These are phyloP conservation scores for apple (Malus domestica) DNA, from an alignment of 306 rosid species.

Conservation along the genomic window ASM211411v1 NC_041804.1:37883501-37884000, in stretches of 20 bases:
- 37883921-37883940: background rate
- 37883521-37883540: constrained; percentile 3
- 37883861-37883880: constrained; percentile 35
- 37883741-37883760: constrained; percentile 13
- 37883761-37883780: constrained; percentile 40
- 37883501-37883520: background rate
- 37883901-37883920: constrained; percentile 1
- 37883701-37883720: constrained; percentile 22
- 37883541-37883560: background rate
- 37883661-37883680: background rate
- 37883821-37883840: constrained; percentile 11
- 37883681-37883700: constrained; percentile 14
- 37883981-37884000: background rate
- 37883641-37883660: constrained; percentile 2
- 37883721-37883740: constrained; percentile 22
- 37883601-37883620: constrained; percentile 22
- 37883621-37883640: constrained; percentile 17
- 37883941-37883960: background rate
- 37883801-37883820: background rate
- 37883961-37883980: background rate
- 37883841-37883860: constrained; percentile 41
- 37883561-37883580: constrained; percentile 28
- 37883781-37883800: constrained; percentile 28
- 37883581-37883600: constrained; percentile 25
- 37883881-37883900: background rate